Conservation (phyloP, 352 stramenopile species). For the Hyaloperonospora brassicae region DNA sequence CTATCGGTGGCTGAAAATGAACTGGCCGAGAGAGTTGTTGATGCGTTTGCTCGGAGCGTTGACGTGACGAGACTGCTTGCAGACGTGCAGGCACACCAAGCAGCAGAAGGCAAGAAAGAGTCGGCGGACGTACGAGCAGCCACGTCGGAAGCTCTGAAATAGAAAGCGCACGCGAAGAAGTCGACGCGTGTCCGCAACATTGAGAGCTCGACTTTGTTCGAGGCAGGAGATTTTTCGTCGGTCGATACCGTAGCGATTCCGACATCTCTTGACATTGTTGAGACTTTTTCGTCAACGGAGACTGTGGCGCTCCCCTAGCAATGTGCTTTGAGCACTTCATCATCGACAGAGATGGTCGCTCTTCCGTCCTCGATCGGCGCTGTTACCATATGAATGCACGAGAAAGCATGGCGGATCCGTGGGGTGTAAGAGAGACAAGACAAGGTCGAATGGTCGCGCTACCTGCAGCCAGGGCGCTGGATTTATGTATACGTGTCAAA, state of each 20-base stretch:
- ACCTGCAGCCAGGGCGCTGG: too few relatives aligned
- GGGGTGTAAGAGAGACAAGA: too few relatives aligned
- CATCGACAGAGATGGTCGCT: slow-evolving; percentile 8
- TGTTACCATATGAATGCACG: slow-evolving; percentile 8
- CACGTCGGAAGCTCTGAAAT: slow-evolving; percentile 3
- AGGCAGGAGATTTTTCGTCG: slow-evolving; percentile 14
- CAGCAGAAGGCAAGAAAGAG: slow-evolving; percentile 8
- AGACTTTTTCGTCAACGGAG: slow-evolving; percentile 12
- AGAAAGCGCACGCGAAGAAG: slow-evolving; percentile 17
- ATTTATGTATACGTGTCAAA: too few relatives aligned
- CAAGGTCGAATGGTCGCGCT: too few relatives aligned
- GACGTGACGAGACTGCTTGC: slow-evolving; percentile 33
- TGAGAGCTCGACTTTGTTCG: slow-evolving; percentile 24
- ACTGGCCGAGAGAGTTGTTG: slow-evolving; percentile 31
- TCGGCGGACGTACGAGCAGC: neutral
- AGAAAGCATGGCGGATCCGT: too few relatives aligned
- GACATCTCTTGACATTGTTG: slow-evolving; percentile 6
- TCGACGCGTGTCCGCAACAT: slow-evolving; percentile 23
- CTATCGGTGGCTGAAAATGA: slow-evolving; percentile 20
- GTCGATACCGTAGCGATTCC: slow-evolving; percentile 9
- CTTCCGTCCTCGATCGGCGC: slow-evolving; percentile 9
- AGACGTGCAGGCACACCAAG: slow-evolving; percentile 21
- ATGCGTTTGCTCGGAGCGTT: slow-evolving; percentile 31
- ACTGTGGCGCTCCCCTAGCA: slow-evolving; percentile 8
- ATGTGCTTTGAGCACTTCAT: slow-evolving; percentile 5